Evolutionary conservation across 2,329 filamentous ascomycete species (phyloP).

Genomic region (Fusarium abutilonis): DNA sequence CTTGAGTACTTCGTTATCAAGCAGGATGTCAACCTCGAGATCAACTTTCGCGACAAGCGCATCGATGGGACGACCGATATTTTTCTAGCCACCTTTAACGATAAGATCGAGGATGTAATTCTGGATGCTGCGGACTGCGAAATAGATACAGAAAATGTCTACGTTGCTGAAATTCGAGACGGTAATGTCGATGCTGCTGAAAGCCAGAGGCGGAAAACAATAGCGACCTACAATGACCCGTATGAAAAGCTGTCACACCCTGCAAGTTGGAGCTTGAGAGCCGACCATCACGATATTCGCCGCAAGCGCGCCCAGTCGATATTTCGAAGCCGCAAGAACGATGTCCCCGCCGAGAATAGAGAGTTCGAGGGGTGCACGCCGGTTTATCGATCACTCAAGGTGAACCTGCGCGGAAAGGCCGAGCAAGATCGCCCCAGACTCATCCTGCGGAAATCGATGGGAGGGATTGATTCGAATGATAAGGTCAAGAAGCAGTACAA

Average conservation of each 20-base stretch:
- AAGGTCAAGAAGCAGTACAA: constrained; percentile 58
- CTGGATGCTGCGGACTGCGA: constrained; percentile 71
- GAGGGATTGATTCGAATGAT: constrained; percentile 47
- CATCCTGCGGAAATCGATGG: constrained; percentile 57
- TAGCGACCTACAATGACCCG: constrained; percentile 67
- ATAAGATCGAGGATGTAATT: constrained; percentile 66
- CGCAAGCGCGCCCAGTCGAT: constrained; percentile 71
- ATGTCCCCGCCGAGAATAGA: constrained; percentile 65
- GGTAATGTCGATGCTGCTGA: constrained; percentile 50
- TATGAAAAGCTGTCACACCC: constrained; percentile 73
- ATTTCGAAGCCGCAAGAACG: constrained; percentile 60
- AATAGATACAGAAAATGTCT: constrained; percentile 64
- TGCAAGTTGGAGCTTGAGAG: constrained; percentile 67
- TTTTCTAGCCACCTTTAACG: constrained; percentile 72
- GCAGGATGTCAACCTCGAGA: constrained; percentile 88
- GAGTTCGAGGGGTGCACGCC: constrained; percentile 66
- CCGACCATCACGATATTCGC: constrained; percentile 80
- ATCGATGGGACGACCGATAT: constrained; percentile 85
- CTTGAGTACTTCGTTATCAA: constrained; percentile 70
- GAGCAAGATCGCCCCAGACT: constrained; percentile 54
- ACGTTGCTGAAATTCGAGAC: constrained; percentile 57
- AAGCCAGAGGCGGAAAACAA: constrained; percentile 54
- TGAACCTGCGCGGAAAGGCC: constrained; percentile 55
- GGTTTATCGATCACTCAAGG: constrained; percentile 62
- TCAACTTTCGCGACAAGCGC: constrained; percentile 81